Conservation (phyloP, 2,329 filamentous ascomycete genomes). For the Fonsecaea erecta region DNA sequence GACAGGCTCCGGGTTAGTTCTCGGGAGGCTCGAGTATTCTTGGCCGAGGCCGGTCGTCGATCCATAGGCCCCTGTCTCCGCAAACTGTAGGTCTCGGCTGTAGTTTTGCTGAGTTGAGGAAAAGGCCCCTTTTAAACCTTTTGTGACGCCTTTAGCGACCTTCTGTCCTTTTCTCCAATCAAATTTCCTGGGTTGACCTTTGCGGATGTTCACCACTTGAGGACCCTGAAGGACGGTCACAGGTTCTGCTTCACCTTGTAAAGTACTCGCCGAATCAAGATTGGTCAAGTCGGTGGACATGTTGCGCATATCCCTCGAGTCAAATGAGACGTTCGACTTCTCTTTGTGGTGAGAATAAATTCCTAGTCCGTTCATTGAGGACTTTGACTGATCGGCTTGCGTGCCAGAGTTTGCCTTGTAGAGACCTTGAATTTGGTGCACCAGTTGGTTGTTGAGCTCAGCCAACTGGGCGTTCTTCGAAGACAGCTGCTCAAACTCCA, state of each 20-base stretch:
- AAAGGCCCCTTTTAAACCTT: constrained; percentile 91
- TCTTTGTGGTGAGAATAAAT: constrained; percentile 65
- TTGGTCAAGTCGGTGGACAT: constrained; percentile 54
- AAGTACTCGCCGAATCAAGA: constrained; percentile 64
- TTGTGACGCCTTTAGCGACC: constrained; percentile 90
- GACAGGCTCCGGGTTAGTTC: constrained; percentile 46
- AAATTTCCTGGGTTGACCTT: constrained; percentile 93
- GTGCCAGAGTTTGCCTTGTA: constrained; percentile 76
- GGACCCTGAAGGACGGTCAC: constrained; percentile 69
- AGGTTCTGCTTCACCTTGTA: constrained; percentile 69
- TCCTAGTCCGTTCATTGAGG: constrained; percentile 61
- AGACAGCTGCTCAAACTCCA: constrained; percentile 94
- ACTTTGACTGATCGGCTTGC: constrained; percentile 49
- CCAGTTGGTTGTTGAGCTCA: constrained; percentile 93
- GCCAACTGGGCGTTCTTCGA: constrained; percentile 92
- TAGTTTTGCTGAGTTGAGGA: constrained; percentile 63
- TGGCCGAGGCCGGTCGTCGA: constrained; percentile 51
- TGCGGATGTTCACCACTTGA: constrained; percentile 94
- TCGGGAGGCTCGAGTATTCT: constrained; percentile 40
- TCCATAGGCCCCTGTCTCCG: constrained; percentile 71
- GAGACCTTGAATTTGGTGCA: constrained; percentile 89
- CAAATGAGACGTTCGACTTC: constrained; percentile 52
- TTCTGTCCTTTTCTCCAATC: constrained; percentile 99
- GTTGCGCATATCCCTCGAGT: constrained; percentile 50
- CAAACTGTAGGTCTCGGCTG: constrained; percentile 55